Evolutionary conservation across 371 early-diverging fungal species (phyloP), one percentile per base, ranked within the genome.

Genomic region (Mortierella sp.): DNA sequence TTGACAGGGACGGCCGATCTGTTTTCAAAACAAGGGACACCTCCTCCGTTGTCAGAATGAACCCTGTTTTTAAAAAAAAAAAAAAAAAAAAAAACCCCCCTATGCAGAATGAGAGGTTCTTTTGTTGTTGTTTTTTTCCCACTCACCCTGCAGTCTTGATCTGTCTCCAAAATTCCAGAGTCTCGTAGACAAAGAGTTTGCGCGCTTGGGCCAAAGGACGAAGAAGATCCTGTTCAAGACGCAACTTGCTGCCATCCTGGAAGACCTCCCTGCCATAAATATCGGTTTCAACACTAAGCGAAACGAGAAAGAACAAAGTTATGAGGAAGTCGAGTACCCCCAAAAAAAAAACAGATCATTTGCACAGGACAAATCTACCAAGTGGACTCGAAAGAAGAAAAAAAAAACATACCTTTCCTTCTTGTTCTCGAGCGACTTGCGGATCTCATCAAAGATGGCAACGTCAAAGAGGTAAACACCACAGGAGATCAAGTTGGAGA

Each of bases 1-100:
- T 97, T 97, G 47, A 96, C 96, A 34, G 94, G 93, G 49, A 98
- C 91, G 31, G 96, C 93, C n/a, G 97, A 95, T 52, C 93, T 91
- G 59, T 21, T n/a, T 31, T n/a, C n/a, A 13, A 9, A 12, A 12
- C 1, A 13, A 45, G 5, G 42, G 42, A 18, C 13, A 3, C 26
- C 18, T 2, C 34, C 34, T 34, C 34, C 4, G 34, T 34, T 4
- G 34, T 34, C 10, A 34, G 34, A 34, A 34, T 34, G n/a, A n/a
- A n/a, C n/a, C n/a, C n/a, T n/a, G n/a, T n/a, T n/a, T n/a, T n/a
- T n/a, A n/a, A n/a, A n/a, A n/a, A n/a, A n/a, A n/a, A n/a, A n/a
- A n/a, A n/a, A n/a, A n/a, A n/a, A n/a, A n/a, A n/a, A n/a, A n/a
- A n/a, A n/a, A n/a, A n/a, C n/a, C n/a, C n/a, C n/a, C n/a, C n/a